Base-by-base conservation (phyloP, 2,329 filamentous ascomycete species). In the Pestalotiopsis sp. region DNA sequence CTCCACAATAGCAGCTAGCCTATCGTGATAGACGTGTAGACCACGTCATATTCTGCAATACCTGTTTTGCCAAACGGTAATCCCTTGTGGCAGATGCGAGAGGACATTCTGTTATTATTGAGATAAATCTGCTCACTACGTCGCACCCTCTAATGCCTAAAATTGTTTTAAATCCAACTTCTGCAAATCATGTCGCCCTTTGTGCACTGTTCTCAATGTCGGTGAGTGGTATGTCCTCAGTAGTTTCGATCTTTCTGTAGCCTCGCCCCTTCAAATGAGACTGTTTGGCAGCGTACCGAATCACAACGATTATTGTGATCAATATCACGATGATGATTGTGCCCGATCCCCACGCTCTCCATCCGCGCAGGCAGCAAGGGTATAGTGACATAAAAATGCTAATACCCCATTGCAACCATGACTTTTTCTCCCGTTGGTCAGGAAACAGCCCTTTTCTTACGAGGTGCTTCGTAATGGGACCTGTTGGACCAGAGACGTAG, bases 401-500 rank as follows among this genome's bases (percentile, higher is more conserved):
- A 20, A 65, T n/a, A 40, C 62, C 40, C 62, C 62, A 65, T 20
- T 56, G 62, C 40, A 65, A 9, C 62, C 62, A 65, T 4, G 40
- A 65, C 41, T 56, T 65, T n/a, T 31, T 45, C n/a, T 52, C 25
- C 38, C 38, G 62, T n/a, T 65, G 62, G 20, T 65, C 62, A 17
- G 62, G 62, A 25, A 52, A 65, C 7, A 65, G 62, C 2, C 62
- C 40, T 20, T 23, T 52, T 23, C 62, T 27, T 12, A 65, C 62
- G 27, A 65, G 62, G 1, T 65, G 36, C 40, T 65, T 65, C 13
- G 38, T 52, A 27, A 65, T 52, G 20, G 62, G 62, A 9, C 62
- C 62, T 20, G 40, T 52, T 25, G 62, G 62, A 14, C 62, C 62
- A 38, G 62, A 65, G 40, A 65, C 62, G 27, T 52, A 65, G 62